phyloP scores from a whole-genome alignment of 169 alveolate species.

The Cryptosporidium viatorum region DNA sequence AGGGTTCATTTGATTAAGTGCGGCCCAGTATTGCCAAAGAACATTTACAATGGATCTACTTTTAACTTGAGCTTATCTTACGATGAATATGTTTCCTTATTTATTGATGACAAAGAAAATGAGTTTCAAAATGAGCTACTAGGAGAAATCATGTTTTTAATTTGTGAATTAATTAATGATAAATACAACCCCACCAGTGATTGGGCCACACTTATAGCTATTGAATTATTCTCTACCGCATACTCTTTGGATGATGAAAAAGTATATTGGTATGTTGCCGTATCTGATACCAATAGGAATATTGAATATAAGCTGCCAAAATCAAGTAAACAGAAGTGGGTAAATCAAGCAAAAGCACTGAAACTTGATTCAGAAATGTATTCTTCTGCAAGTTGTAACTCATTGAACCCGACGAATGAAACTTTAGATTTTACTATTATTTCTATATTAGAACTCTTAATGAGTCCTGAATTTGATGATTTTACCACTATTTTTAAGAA shows the following conservation, averaged over 20 bases:
- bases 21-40: conserved; percentile 28
- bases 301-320: conserved; percentile 9
- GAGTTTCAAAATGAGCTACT: conserved; percentile 1
- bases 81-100: conserved; percentile 20
- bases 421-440: conserved; percentile 42
- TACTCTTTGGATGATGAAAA: conserved; percentile 61
- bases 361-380: not conserved
- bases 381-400: not conserved
- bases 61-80: conserved; percentile 29
- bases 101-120: not conserved
- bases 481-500: not conserved
- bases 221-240: conserved; percentile 46
- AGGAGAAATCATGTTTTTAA: conserved; percentile 46
- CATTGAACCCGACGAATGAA: conserved; percentile 39
- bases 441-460: conserved; percentile 35
- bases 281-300: conserved; percentile 11
- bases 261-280: conserved; percentile 32
- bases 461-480: conserved; percentile 35
- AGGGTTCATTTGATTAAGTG: conserved; percentile 6
- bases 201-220: conserved; percentile 38
- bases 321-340: conserved; percentile 7
- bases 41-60: conserved; percentile 16
- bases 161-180: conserved; percentile 13
- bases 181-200: not conserved
- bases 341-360: not conserved